phyloP scores from a whole-genome alignment of 1,139 yeast species.

The Pichia sp. region DNA sequence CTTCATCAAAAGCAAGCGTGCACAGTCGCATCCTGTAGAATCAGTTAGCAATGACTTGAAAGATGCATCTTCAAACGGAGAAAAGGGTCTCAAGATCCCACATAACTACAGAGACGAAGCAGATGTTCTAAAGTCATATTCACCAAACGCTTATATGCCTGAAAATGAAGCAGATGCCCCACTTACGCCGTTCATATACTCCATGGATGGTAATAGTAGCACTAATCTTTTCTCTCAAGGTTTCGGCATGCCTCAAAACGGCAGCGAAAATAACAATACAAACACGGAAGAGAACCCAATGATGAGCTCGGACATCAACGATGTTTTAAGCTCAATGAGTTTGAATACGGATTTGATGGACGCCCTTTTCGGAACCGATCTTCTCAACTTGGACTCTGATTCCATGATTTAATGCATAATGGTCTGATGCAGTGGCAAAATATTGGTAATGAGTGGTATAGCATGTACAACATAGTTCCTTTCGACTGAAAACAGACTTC shows the following conservation, averaged over 20 bases:
- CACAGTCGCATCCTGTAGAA: conserved; percentile 6
- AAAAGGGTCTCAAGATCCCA: not conserved
- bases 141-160: not conserved
- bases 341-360: conserved; percentile 32
- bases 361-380: conserved; percentile 29
- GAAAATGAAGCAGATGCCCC: conserved; percentile 1
- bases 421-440: not conserved
- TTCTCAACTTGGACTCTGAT: conserved; percentile 11
- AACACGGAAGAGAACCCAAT: not conserved
- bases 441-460: not conserved
- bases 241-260: conserved; percentile 4
- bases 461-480: not conserved
- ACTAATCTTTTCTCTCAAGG: not conserved
- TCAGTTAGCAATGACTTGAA: not conserved
- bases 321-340: conserved; percentile 26
- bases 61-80: not conserved
- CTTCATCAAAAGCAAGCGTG: not conserved
- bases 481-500: not conserved
- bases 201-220: conserved; percentile 1
- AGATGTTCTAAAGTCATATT: not conserved
- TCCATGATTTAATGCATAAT: not conserved
- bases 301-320: conserved; percentile 18
- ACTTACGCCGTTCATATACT: not conserved
- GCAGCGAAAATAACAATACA: conserved; percentile 2
- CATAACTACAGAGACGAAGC: not conserved